Evolutionary conservation across 495 filamentous ascomycete genomes (phyloP), one percentile per base, ranked within the genome.

Genomic region (Pyrenula massariospora): DNA sequence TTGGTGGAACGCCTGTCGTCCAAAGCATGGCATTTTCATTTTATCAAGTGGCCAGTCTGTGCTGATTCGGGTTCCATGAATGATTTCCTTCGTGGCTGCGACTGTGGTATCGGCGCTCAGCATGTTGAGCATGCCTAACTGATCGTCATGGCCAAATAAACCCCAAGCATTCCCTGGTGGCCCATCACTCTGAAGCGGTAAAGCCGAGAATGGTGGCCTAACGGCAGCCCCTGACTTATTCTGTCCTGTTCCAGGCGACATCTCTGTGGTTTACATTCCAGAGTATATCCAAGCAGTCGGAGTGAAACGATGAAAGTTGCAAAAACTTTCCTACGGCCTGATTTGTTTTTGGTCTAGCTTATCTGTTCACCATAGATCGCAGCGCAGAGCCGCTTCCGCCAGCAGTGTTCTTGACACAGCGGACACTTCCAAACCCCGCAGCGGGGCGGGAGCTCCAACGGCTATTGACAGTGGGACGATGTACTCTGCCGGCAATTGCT

Each of bases 131-230:
- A 70, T 75, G 8, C 78, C 78, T 10, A 79, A 66, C 15, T 73
- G 65, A 59, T 77, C 73, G 21, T 63, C 49, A 3, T 63, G 52
- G 2, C 76, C 75, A 57, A 69, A 79, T 8, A 75, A 69, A 12
- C 76, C 76, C 77, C 77, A 81, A 21, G 76, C 72, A 60, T 76
- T 76, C 15, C 75, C 73, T 23, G 62, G 66, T 10, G 77, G 76
- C 10, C 72, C 75, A 31, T 54, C 52, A 31, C 65, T 66, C 58
- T 73, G 65, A 21, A 80, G 68, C 10, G 77, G 74, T 25, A 80
- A 71, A 36, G 66, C 61, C 50, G 69, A 62, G 66, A 80, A 78
- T 24, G 58, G 61, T 21, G 73, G 75, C 15, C 15, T 42, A 5
- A 15, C 15, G 31, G 15, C 5, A 42, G 31, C 31, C 15, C 15